phyloP scores from a whole-genome alignment of 192 early-diverging fungal species.

The Radiomyces spectabilis region DNA sequence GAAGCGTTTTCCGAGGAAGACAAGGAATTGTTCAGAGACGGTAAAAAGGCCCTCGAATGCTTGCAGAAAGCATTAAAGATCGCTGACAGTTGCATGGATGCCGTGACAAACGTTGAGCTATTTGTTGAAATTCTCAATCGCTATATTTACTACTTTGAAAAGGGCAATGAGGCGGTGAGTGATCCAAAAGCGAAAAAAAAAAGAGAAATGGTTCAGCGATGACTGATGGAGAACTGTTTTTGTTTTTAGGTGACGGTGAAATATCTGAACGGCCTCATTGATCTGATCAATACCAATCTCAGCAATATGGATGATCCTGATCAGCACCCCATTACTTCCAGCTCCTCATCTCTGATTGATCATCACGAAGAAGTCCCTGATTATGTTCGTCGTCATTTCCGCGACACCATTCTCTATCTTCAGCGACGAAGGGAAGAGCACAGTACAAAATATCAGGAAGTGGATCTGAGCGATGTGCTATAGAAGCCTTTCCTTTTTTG shows the following conservation, averaged over 20 bases:
- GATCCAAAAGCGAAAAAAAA: too few relatives aligned
- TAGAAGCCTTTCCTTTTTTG: neutral
- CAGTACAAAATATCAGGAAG: slow-evolving; percentile 5
- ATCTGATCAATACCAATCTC: slow-evolving; percentile 85
- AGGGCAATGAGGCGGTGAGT: slow-evolving; percentile 79
- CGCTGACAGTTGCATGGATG: slow-evolving; percentile 91
- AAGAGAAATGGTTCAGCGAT: neutral
- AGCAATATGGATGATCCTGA: slow-evolving; percentile 67
- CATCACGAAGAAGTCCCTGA: slow-evolving; percentile 53
- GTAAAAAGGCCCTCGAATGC: slow-evolving; percentile 82
- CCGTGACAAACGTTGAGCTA: slow-evolving; percentile 79
- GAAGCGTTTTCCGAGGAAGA: slow-evolving; percentile 21
- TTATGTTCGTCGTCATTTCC: slow-evolving; percentile 66
- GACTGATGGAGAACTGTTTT: slow-evolving; percentile 1
- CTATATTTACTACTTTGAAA: slow-evolving; percentile 94
- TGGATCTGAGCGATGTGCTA: slow-evolving; percentile 11
- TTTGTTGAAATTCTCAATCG: slow-evolving; percentile 98
- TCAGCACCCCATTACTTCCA: slow-evolving; percentile 50
- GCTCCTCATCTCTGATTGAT: slow-evolving; percentile 55
- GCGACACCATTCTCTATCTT: slow-evolving; percentile 61
- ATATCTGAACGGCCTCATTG: slow-evolving; percentile 91
- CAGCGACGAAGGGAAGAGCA: slow-evolving; percentile 15
- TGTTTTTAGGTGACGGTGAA: slow-evolving; percentile 72
- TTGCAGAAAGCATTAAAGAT: slow-evolving; percentile 93
- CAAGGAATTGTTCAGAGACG: slow-evolving; percentile 71